phyloP scores from a whole-genome alignment of 495 filamentous ascomycete species.

The Trichocladium antarcticum region DNA sequence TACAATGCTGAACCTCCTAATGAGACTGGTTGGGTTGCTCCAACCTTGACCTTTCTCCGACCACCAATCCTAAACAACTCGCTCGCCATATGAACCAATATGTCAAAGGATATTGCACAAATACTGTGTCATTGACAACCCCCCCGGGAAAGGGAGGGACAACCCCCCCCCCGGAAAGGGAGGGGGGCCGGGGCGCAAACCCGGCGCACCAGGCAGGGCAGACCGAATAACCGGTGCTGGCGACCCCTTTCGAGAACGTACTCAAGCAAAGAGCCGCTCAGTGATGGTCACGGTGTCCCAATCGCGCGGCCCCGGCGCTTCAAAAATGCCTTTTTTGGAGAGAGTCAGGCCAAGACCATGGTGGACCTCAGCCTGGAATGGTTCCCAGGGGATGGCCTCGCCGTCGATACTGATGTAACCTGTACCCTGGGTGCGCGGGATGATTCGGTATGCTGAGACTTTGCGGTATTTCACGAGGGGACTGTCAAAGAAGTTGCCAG shows the following conservation, averaged over 20 bases:
- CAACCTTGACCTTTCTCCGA: neutral
- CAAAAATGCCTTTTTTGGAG: slow-evolving; percentile 59
- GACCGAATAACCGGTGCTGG: neutral
- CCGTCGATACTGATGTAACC: slow-evolving; percentile 92
- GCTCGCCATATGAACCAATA: neutral
- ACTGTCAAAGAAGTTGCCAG: slow-evolving; percentile 64
- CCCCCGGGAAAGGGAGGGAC: no score
- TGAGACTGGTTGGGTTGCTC: neutral
- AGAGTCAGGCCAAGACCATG: slow-evolving; percentile 74
- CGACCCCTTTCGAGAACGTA: neutral
- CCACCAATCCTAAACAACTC: neutral
- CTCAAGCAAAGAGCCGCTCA: slow-evolving; percentile 19
- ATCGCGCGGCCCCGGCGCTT: slow-evolving; percentile 51
- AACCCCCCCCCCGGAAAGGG: no score
- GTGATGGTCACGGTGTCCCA: slow-evolving; percentile 32
- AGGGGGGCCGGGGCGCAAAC: no score
- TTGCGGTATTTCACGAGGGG: slow-evolving; percentile 71
- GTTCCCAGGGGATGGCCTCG: slow-evolving; percentile 71
- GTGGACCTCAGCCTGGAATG: slow-evolving; percentile 86
- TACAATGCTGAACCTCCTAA: neutral
- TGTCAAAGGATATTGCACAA: neutral
- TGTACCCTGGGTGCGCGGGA: slow-evolving; percentile 51
- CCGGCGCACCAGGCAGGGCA: neutral
- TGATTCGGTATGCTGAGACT: slow-evolving; percentile 68
- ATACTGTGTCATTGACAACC: no score